phyloP scores from a whole-genome alignment of 306 rosid genomes.

The Medicago lupulina region DNA sequence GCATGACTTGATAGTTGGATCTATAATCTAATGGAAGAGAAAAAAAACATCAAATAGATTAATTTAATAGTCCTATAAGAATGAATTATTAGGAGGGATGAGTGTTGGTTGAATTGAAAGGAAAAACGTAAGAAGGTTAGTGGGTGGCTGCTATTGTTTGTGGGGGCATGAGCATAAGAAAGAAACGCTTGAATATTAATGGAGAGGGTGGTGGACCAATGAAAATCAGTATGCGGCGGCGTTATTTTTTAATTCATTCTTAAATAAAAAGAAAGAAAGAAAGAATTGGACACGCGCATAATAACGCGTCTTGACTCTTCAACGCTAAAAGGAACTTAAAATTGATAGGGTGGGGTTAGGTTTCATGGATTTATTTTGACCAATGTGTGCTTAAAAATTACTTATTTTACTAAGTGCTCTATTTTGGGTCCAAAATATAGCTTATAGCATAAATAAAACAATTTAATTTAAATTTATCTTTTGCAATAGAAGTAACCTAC shows the following conservation, averaged over 20 bases:
- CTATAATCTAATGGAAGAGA: no score
- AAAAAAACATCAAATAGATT: no score
- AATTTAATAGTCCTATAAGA: not conserved
- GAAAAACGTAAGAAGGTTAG: slow-evolving; percentile 18
- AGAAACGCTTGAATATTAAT: slow-evolving; percentile 1
- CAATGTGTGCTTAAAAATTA: no score
- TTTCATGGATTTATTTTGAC: no score
- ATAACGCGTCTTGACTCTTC: slow-evolving; percentile 31
- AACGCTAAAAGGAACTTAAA: not conserved
- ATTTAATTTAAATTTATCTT: no score
- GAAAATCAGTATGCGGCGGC: slow-evolving; percentile 47
- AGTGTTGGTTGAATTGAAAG: slow-evolving; percentile 17
- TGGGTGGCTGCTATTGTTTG: slow-evolving; percentile 41
- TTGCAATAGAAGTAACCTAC: no score
- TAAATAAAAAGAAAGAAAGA: not conserved
- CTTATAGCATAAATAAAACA: no score
- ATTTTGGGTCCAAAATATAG: no score
- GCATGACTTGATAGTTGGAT: slow-evolving; percentile 46
- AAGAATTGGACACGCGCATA: slow-evolving; percentile 21
- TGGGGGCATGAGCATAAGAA: slow-evolving; percentile 27
- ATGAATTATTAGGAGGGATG: not conserved
- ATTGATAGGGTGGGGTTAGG: not conserved
- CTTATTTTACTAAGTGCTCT: no score
- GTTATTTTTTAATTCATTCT: slow-evolving; percentile 17
- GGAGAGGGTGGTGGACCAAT: not conserved